phyloP scores from a whole-genome alignment of 805 yeast species.

The Ogataea pini region DNA sequence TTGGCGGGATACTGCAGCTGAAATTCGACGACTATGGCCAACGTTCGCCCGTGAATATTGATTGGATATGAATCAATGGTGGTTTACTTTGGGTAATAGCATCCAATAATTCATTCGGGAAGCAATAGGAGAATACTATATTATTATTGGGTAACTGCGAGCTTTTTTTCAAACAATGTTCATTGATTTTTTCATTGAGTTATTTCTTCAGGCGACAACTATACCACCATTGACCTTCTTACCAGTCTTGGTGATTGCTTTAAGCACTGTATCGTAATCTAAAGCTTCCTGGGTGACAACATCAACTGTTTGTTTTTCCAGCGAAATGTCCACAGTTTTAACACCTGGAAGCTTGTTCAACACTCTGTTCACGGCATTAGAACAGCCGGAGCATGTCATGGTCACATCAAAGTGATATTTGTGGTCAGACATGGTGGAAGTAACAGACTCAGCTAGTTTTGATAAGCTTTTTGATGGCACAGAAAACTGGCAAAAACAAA shows the following conservation, averaged over 20 bases:
- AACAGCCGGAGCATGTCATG: constrained; percentile 88
- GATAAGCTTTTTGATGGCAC: background rate
- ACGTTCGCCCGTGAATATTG: constrained; percentile 13
- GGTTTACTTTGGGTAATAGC: background rate
- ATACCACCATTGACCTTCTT: constrained; percentile 74
- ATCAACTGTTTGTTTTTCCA: constrained; percentile 79
- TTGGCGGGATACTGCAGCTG: constrained; percentile 59
- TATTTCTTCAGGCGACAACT: constrained; percentile 34
- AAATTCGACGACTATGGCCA: constrained; percentile 27
- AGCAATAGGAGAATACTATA: background rate
- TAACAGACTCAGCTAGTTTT: background rate
- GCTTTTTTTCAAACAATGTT: background rate
- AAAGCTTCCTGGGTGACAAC: constrained; percentile 59
- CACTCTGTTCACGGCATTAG: constrained; percentile 81
- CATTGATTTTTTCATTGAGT: background rate
- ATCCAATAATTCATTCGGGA: background rate
- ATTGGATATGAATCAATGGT: constrained; percentile 18
- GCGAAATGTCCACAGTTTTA: constrained; percentile 66
- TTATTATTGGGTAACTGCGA: background rate
- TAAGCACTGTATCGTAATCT: constrained; percentile 75
- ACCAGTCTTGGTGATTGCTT: constrained; percentile 86
- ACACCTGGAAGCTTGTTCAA: constrained; percentile 74
- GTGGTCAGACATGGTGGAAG: constrained; percentile 51
- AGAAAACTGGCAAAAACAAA: background rate
- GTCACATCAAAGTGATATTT: constrained; percentile 79